Conservation (phyloP, 208 protist genomes). For the Trichomonas vaginalis region DNA sequence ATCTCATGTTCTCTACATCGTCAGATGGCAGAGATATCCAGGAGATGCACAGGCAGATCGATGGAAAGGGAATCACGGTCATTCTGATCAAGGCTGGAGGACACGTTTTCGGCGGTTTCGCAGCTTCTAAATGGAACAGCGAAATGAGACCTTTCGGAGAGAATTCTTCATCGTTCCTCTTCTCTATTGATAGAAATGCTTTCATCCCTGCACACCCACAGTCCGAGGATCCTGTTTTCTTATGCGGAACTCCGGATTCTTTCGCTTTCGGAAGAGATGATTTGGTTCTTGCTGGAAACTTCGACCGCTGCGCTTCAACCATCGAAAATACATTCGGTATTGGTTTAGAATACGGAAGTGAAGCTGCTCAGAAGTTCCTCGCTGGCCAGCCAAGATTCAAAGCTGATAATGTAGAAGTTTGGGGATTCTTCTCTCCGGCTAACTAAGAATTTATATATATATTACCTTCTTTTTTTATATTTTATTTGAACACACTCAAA, state of each 20-base stretch:
- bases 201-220: not conserved
- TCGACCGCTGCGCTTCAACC: not conserved
- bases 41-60: not conserved
- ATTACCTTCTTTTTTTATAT: too few relatives aligned
- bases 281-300: not conserved
- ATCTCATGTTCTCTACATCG: not conserved
- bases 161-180: not conserved
- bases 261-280: not conserved
- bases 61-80: not conserved
- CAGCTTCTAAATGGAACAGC: not conserved
- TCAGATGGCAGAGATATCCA: not conserved
- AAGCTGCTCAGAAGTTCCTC: not conserved
- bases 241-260: not conserved
- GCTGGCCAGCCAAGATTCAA: not conserved
- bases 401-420: slow-evolving; percentile 3
- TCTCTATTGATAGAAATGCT: not conserved
- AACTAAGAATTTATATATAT: not conserved
- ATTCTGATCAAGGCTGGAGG: not conserved
- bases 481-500: too few relatives aligned
- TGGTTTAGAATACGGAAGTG: not conserved
- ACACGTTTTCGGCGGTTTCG: not conserved
- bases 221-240: not conserved
- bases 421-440: not conserved
- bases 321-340: slow-evolving; percentile 9
- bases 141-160: not conserved